phyloP scores from a whole-genome alignment of 352 stramenopile genomes.

The Phytophthora boehmeriae region DNA sequence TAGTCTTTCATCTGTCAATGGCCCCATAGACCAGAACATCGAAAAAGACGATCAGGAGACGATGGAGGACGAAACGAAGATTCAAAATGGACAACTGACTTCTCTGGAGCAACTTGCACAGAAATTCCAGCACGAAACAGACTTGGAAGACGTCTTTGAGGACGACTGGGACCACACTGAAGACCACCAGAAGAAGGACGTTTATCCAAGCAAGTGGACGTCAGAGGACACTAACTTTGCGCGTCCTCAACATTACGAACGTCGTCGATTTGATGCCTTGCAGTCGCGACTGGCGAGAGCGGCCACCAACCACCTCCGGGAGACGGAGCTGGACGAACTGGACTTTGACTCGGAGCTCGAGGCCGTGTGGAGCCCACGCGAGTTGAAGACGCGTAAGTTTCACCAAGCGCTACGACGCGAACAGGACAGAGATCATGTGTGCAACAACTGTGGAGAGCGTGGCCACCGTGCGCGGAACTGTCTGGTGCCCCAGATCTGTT shows the following conservation, averaged over 20 bases:
- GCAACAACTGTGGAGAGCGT: conserved; percentile 76
- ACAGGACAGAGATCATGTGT: conserved; percentile 66
- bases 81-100: conserved; percentile 43
- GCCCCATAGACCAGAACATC: conserved; percentile 16
- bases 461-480: conserved; percentile 76
- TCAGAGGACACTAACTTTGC: conserved; percentile 9
- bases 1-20: conserved; percentile 14
- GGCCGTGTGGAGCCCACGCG: conserved; percentile 38
- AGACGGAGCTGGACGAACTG: conserved; percentile 50
- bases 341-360: conserved; percentile 80
- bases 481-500: conserved; percentile 76
- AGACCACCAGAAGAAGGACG: conserved; percentile 18
- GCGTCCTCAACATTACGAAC: conserved; percentile 9
- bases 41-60: conserved; percentile 22
- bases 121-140: conserved; percentile 56
- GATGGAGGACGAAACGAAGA: not conserved
- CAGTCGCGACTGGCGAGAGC: conserved; percentile 20
- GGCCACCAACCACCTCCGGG: conserved; percentile 17
- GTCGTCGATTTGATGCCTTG: conserved; percentile 15
- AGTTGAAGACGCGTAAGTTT: conserved; percentile 65
- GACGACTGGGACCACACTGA: conserved; percentile 19
- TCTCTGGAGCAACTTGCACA: conserved; percentile 74
- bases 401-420: conserved; percentile 62
- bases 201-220: conserved; percentile 8
- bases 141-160: conserved; percentile 17